These are phyloP conservation scores for Xylariaceae sp. DNA, from an alignment of 2,329 filamentous ascomycete genomes.

Conservation along the genomic window DNA sequence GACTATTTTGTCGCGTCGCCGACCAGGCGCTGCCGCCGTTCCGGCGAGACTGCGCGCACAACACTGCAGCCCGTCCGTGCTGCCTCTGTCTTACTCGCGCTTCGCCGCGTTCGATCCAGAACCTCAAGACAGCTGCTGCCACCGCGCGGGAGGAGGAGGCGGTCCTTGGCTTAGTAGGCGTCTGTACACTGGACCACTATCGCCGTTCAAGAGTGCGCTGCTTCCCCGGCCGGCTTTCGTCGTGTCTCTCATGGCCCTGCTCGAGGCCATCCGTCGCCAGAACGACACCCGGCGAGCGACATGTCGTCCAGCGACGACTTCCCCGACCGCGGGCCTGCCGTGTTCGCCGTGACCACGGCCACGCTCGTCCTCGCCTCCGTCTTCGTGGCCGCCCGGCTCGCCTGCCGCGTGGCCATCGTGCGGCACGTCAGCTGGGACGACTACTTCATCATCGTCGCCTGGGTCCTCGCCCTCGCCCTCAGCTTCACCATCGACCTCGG, in stretches of 20 bases:
- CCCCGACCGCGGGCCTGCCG: slow-evolving; percentile 47
- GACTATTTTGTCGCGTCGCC: too few relatives aligned
- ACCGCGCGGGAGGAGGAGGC: too few relatives aligned
- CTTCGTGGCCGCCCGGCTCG: slow-evolving; percentile 67
- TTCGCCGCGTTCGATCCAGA: too few relatives aligned
- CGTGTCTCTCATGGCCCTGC: slow-evolving; percentile 21
- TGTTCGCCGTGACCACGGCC: slow-evolving; percentile 62
- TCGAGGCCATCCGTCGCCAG: slow-evolving; percentile 13
- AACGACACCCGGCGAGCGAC: slow-evolving; percentile 17
- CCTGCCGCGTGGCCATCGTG: slow-evolving; percentile 67
- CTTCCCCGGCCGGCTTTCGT: too few relatives aligned
- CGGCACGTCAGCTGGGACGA: slow-evolving; percentile 68
- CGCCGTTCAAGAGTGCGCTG: too few relatives aligned
- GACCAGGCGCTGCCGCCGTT: too few relatives aligned
- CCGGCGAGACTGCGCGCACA: too few relatives aligned
- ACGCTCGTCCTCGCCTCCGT: slow-evolving; percentile 63
- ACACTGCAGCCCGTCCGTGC: too few relatives aligned
- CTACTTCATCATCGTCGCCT: slow-evolving; percentile 72
- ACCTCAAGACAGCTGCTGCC: too few relatives aligned
- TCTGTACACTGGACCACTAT: too few relatives aligned
- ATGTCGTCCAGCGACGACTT: slow-evolving; percentile 11
- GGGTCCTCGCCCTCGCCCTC: slow-evolving; percentile 62
- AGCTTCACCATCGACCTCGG: slow-evolving; percentile 60
- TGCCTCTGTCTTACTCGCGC: too few relatives aligned
- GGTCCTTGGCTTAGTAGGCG: too few relatives aligned